Evolutionary conservation across 2,329 filamentous ascomycete genomes (phyloP).

Genomic region (Apiospora aurea): DNA sequence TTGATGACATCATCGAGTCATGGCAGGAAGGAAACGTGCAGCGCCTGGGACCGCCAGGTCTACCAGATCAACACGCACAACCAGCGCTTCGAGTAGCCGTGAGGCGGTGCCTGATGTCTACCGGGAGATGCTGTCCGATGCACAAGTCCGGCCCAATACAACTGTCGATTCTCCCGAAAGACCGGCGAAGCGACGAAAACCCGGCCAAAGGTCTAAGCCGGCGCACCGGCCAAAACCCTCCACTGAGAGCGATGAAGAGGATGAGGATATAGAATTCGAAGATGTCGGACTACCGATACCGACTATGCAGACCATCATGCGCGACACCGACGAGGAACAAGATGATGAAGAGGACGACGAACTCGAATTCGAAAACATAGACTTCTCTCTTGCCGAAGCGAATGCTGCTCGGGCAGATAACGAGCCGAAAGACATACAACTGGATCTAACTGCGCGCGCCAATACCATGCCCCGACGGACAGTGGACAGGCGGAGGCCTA

Average conservation of each 20-base stretch:
- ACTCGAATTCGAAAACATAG: constrained; percentile 57
- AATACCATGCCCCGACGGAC: constrained; percentile 41
- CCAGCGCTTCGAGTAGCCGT: constrained; percentile 36
- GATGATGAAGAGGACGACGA: constrained; percentile 50
- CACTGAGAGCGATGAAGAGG: constrained; percentile 43
- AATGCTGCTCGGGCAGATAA: constrained; percentile 27
- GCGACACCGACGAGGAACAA: constrained; percentile 55
- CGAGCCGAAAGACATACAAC: constrained; percentile 50
- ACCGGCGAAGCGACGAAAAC: constrained; percentile 51
- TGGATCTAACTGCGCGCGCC: constrained; percentile 59
- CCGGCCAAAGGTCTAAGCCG: constrained; percentile 39
- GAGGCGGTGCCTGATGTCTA: constrained; percentile 50
- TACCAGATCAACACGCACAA: constrained; percentile 31
- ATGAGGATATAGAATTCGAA: constrained; percentile 55
- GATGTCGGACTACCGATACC: constrained; percentile 57
- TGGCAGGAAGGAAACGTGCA: constrained; percentile 41
- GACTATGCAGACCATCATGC: constrained; percentile 58
- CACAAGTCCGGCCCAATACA: constrained; percentile 45
- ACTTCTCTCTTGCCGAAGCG: constrained; percentile 45
- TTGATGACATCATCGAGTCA: constrained; percentile 30
- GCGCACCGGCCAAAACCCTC: constrained; percentile 34
- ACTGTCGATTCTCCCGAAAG: constrained; percentile 43
- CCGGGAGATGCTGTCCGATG: constrained; percentile 57
- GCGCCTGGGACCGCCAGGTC: constrained; percentile 32
- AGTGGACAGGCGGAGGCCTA: constrained; percentile 56